These are phyloP conservation scores for Macrolepiota dolichaula DNA, from an alignment of 768 basidiomycete species.

Conservation along the genomic window DNA sequence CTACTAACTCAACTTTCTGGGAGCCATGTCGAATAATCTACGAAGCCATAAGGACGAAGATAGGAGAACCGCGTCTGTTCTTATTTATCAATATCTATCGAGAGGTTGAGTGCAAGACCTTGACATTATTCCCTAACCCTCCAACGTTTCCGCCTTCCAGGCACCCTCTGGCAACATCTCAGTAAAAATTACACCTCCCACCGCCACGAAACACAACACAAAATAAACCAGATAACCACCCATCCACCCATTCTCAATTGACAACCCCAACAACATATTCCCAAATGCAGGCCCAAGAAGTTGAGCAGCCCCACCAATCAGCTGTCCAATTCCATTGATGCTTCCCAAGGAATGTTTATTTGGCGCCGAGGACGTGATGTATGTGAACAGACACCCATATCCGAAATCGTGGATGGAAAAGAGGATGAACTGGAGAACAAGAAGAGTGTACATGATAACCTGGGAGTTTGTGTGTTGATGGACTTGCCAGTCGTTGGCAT, in stretches of 20 bases:
- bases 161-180: neutral
- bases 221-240: slow-evolving; percentile 50
- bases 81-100: too few relatives aligned
- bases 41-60: too few relatives aligned
- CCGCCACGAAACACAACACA: slow-evolving; percentile 32
- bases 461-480: neutral
- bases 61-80: too few relatives aligned
- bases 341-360: slow-evolving; percentile 54
- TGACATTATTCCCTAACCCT: neutral
- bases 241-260: slow-evolving; percentile 43
- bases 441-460: neutral
- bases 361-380: slow-evolving; percentile 49
- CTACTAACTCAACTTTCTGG: too few relatives aligned
- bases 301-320: slow-evolving; percentile 40
- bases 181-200: slow-evolving; percentile 35
- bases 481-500: slow-evolving; percentile 28
- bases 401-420: neutral
- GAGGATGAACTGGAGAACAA: neutral
- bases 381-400: slow-evolving; percentile 25
- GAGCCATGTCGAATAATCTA: too few relatives aligned
- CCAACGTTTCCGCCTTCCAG: neutral
- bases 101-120: too few relatives aligned
- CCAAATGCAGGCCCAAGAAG: slow-evolving; percentile 50
- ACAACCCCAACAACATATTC: slow-evolving; percentile 53
- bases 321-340: slow-evolving; percentile 56